Conservation (phyloP, 805 yeast genomes). For the Pichia thaimueangensis region DNA sequence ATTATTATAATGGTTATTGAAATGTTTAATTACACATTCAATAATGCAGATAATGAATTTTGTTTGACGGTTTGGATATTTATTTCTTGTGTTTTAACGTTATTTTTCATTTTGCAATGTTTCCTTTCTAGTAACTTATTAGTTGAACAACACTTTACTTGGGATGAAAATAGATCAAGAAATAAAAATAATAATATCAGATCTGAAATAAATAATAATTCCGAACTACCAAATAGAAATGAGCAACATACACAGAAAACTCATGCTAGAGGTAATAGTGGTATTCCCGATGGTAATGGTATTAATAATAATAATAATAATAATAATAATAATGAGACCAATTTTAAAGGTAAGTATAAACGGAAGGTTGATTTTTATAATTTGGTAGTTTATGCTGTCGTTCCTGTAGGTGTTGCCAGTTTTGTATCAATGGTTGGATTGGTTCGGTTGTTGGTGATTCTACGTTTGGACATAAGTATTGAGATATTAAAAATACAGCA, state of each 20-base stretch:
- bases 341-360: constrained; percentile 15
- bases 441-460: constrained; percentile 64
- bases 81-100: constrained; percentile 78
- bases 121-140: constrained; percentile 77
- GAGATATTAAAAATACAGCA: constrained; percentile 12
- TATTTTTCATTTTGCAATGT: constrained; percentile 76
- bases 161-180: not conserved
- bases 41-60: constrained; percentile 54
- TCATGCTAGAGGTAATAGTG: not conserved
- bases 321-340: not conserved
- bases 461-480: constrained; percentile 54
- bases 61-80: constrained; percentile 87
- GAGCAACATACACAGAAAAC: too few species aligned
- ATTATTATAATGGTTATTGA: constrained; percentile 66
- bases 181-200: not conserved
- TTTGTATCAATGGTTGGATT: constrained; percentile 86
- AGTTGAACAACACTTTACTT: constrained; percentile 24
- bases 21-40: constrained; percentile 57
- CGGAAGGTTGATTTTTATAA: constrained; percentile 82
- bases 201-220: not conserved
- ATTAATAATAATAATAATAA: not conserved
- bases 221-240: not conserved
- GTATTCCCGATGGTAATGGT: not conserved
- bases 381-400: constrained; percentile 92
- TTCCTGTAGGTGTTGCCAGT: constrained; percentile 95